Base-by-base conservation (phyloP, 371 early-diverging fungal genomes). In the Blyttiomyces sp. region DNA sequence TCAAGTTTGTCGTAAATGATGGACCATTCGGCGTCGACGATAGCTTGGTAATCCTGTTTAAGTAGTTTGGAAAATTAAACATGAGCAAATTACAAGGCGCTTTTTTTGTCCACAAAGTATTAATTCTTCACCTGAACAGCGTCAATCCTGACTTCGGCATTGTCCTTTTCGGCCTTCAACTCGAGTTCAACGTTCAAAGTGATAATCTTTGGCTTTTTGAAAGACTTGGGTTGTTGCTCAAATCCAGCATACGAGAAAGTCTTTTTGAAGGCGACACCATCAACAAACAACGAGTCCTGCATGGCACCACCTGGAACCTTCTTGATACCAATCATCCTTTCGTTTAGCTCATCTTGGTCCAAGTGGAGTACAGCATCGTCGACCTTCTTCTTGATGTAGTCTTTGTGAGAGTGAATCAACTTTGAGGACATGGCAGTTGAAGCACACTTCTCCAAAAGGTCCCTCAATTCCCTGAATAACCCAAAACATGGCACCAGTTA, bases 191-290 rank as follows among this genome's bases (percentile, higher is more conserved):
- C 93, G 69, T 99, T 98, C 66, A 99, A 80, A 65, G 90, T 92
- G 32, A 94, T 71, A 48, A 99, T 89, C 82, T 88, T 92, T 65
- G 99, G 99, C 80, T 92, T 86, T 66, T 85, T 82, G 77, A 99
- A 98, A 26, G 82, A 76, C 77, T 99, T 99, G 63, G 99, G 99
- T 82, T 99, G 99, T 78, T 99, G 99, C 80, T 99, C 99, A 66
- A 99, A 99, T 65, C 99, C 99, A 34, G 99, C 99, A 74, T 99
- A 99, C 7, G 99, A 92, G 76, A 99, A 99, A 2, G 99, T 96
- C 86, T 99, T 99, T 77, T 99, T 99, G 85, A 99, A 99, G 4
- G 97, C 99, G 55, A 99, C 98, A 64, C 99, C 99, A 50, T 94
- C 87, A 34, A 99, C 83, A 46, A 98, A 75, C 32, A 92, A 58